phyloP scores from a whole-genome alignment of 1,284 basidiomycete species.

The Tilletia walkeri region DNA sequence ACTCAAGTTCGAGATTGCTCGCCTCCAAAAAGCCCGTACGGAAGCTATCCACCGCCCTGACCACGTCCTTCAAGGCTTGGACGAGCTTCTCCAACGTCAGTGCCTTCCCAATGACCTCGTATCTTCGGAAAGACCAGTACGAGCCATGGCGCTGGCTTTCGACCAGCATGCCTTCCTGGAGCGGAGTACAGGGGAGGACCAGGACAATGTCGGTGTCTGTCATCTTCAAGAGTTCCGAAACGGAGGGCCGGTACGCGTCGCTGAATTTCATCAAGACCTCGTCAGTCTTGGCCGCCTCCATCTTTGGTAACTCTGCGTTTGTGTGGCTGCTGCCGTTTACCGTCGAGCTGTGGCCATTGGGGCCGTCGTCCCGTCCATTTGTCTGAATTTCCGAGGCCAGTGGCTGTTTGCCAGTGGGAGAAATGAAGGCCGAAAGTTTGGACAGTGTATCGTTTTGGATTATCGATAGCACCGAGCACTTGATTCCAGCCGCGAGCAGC shows the following conservation, averaged over 20 bases:
- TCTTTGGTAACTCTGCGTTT: too few relatives aligned
- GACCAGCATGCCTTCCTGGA: conserved; percentile 52
- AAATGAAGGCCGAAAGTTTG: conserved; percentile 20
- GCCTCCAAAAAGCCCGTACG: conserved; percentile 35
- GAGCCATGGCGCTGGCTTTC: conserved; percentile 38
- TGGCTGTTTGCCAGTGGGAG: not conserved
- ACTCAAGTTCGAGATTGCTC: too few relatives aligned
- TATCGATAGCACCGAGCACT: conserved; percentile 53
- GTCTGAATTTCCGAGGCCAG: not conserved
- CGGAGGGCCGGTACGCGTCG: not conserved
- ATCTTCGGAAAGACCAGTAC: conserved; percentile 41
- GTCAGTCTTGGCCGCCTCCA: too few relatives aligned
- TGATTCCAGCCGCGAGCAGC: conserved; percentile 35
- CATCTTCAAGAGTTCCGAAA: not conserved
- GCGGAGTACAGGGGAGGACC: conserved; percentile 38
- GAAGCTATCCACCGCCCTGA: conserved; percentile 34
- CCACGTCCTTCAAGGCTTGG: conserved; percentile 26
- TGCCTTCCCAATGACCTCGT: conserved; percentile 18
- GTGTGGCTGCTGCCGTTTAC: too few relatives aligned
- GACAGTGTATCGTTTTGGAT: conserved; percentile 44
- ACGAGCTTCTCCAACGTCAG: conserved; percentile 20
- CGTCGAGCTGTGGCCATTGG: too few relatives aligned
- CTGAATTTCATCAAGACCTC: not conserved
- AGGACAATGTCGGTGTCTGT: not conserved
- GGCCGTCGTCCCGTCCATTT: not conserved